Percentiles rank a stretch among this genome's conserved stretches.
These are phyloP conservation scores for Withania somnifera DNA, from an alignment of 305 asterid genomes.

Conservation along the genomic window DNA sequence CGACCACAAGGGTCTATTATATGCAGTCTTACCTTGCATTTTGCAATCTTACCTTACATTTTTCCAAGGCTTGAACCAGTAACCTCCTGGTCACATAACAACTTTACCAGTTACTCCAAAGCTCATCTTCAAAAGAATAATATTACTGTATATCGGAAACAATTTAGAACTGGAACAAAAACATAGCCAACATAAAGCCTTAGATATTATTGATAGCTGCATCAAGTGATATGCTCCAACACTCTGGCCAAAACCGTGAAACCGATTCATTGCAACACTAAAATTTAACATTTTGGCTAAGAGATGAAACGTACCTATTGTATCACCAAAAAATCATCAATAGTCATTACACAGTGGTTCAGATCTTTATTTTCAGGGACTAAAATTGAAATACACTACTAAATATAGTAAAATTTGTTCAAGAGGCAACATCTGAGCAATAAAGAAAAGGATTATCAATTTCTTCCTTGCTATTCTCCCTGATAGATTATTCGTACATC, in stretches of 20 bases:
- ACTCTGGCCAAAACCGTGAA: neutral
- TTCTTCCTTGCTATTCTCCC: neutral
- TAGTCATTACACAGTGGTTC: neutral
- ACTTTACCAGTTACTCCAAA: too few species aligned
- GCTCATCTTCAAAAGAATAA: neutral
- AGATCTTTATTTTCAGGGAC: neutral
- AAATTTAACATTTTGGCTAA: neutral
- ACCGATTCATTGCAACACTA: neutral
- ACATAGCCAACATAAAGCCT: neutral
- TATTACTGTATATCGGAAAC: neutral
- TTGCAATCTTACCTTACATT: too few species aligned
- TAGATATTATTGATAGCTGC: neutral
- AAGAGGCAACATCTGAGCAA: neutral
- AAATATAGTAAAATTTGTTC: neutral
- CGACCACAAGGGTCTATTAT: too few species aligned
- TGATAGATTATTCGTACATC: neutral
- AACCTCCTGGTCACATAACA: too few species aligned
- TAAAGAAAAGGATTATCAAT: neutral
- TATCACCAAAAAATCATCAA: neutral
- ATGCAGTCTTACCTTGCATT: too few species aligned
- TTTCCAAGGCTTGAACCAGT: too few species aligned
- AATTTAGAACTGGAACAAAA: neutral
- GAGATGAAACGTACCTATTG: neutral
- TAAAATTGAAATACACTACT: neutral
- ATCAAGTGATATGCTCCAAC: neutral